phyloP scores from a whole-genome alignment of 306 rosid species.

The Pyrus pyrifolia region DNA sequence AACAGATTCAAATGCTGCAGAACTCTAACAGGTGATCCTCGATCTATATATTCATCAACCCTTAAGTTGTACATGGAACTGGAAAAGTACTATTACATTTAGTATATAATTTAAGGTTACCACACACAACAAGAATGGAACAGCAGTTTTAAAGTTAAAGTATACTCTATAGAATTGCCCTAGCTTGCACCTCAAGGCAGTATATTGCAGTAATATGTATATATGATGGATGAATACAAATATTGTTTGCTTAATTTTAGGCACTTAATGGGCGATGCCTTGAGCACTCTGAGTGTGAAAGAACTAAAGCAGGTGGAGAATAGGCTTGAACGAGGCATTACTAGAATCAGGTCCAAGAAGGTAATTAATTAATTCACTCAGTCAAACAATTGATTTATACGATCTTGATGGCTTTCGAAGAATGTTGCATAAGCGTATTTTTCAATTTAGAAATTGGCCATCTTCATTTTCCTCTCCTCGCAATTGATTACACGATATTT shows the following conservation, averaged over 20 bases:
- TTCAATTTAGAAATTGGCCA: not conserved
- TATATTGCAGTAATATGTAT: not conserved
- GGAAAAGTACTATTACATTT: too few species aligned
- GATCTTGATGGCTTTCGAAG: not conserved
- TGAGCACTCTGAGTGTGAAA: constrained; percentile 66
- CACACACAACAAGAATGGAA: too few species aligned
- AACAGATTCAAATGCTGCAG: constrained; percentile 89
- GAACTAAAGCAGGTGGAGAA: constrained; percentile 87
- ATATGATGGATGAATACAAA: not conserved
- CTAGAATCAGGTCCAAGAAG: constrained; percentile 88
- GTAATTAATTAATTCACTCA: constrained; percentile 18
- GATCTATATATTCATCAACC: not conserved
- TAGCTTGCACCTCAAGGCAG: not conserved
- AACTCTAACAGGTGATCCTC: constrained; percentile 68
- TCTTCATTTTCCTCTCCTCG: not conserved
- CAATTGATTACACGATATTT: not conserved
- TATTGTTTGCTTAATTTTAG: constrained; percentile 28
- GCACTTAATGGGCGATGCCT: constrained; percentile 84
- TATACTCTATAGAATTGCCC: not conserved
- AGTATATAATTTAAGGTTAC: too few species aligned
- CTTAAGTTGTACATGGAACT: too few species aligned
- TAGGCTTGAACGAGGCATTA: constrained; percentile 75
- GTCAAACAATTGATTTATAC: not conserved
- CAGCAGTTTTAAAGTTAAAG: too few species aligned
- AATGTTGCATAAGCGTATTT: not conserved